A percentile compares a stretch with the other conserved stretches of the same genome.
Evolutionary conservation across 2,329 filamentous ascomycete genomes (phyloP).

Genomic region (Alternaria sp.): DNA sequence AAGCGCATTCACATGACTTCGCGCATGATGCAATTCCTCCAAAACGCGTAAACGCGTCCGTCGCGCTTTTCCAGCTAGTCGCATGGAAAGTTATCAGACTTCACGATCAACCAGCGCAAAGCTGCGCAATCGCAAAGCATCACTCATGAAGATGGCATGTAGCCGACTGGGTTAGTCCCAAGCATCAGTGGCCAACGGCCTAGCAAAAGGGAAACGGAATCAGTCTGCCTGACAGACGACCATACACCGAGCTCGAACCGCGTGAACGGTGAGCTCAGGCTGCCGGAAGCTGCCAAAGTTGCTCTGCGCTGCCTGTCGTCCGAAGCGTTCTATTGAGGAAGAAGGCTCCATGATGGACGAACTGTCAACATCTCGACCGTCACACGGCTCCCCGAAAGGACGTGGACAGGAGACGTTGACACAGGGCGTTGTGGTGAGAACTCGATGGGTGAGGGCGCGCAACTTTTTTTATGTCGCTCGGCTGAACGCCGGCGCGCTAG

Average conservation of each 20-base stretch:
- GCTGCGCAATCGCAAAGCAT: neutral
- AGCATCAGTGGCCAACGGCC: constrained; percentile 89
- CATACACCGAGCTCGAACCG: constrained; percentile 49
- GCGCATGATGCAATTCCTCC: neutral
- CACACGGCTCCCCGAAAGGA: constrained; percentile 56
- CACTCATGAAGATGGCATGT: constrained; percentile 59
- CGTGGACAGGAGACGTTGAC: constrained; percentile 74
- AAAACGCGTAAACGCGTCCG: neutral
- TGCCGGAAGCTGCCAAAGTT: constrained; percentile 63
- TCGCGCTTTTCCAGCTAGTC: neutral
- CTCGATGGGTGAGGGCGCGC: constrained; percentile 25
- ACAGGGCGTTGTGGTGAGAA: constrained; percentile 74
- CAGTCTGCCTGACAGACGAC: constrained; percentile 44
- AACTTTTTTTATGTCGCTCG: constrained; percentile 40
- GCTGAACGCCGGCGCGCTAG: constrained; percentile 24
- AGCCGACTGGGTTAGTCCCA: constrained; percentile 83
- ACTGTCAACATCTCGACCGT: constrained; percentile 82
- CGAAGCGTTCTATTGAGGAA: constrained; percentile 73
- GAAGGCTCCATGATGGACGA: constrained; percentile 83
- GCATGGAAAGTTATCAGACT: neutral
- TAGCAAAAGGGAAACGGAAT: constrained; percentile 74
- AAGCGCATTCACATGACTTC: neutral
- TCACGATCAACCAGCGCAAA: neutral
- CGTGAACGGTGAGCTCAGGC: constrained; percentile 55
- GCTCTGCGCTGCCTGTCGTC: constrained; percentile 91